Evolutionary conservation across 805 yeast species (phyloP).

Genomic region (Candida maesae): DNA sequence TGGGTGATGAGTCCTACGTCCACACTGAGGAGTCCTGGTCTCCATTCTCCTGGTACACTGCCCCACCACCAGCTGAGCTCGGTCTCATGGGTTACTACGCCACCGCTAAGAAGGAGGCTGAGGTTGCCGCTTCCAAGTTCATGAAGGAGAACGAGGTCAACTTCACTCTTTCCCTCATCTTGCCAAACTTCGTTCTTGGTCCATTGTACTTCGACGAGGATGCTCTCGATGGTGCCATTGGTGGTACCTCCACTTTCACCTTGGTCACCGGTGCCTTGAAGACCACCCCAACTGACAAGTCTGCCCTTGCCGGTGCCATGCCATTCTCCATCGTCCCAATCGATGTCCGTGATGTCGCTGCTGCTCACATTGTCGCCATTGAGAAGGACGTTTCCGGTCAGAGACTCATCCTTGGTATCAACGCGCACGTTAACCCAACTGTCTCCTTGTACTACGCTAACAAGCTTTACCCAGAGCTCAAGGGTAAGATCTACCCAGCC

Average conservation of each 20-base stretch:
- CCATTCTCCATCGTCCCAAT: no score
- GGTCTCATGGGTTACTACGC: constrained; percentile 39
- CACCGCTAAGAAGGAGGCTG: constrained; percentile 58
- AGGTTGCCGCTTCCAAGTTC: constrained; percentile 55
- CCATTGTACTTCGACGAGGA: constrained; percentile 48
- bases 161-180: constrained; percentile 41
- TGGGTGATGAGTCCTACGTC: constrained; percentile 10
- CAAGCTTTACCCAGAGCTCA: constrained; percentile 36
- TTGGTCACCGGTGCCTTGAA: constrained; percentile 30
- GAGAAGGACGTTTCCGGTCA: constrained; percentile 28
- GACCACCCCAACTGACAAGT: constrained; percentile 20
- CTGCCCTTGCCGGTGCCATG: not conserved
- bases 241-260: constrained; percentile 38
- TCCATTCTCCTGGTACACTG: constrained; percentile 45
- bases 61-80: constrained; percentile 25
- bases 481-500: constrained; percentile 35
- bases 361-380: constrained; percentile 44
- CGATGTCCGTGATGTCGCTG: constrained; percentile 57
- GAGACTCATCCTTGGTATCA: constrained; percentile 23
- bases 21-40: constrained; percentile 40
- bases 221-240: constrained; percentile 32
- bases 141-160: constrained; percentile 29
- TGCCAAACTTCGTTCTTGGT: constrained; percentile 54
- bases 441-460: constrained; percentile 22
- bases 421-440: constrained; percentile 5